phyloP scores from a whole-genome alignment of 768 basidiomycete species.

The Suillus placidus region DNA sequence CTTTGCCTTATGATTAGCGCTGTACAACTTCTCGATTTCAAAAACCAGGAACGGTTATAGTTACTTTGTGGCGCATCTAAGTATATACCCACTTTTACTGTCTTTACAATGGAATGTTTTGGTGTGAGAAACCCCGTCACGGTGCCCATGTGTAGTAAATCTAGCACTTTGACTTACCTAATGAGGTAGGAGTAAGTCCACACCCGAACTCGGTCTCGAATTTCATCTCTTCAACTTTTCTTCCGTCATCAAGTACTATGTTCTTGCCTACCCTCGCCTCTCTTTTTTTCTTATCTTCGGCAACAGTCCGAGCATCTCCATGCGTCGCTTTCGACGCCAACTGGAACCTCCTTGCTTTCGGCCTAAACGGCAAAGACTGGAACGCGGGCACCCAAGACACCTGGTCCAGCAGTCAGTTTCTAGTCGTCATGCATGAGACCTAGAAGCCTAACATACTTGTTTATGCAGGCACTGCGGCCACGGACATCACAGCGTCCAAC shows the following conservation, averaged over 20 bases:
- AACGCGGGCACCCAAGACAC: slow-evolving; percentile 69
- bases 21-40: not conserved
- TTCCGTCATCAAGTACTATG: slow-evolving; percentile 31
- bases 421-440: not conserved
- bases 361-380: slow-evolving; percentile 83
- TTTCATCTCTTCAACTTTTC: slow-evolving; percentile 4
- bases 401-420: slow-evolving; percentile 59
- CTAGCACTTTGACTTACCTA: not conserved
- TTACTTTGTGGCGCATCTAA: not conserved
- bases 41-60: not conserved
- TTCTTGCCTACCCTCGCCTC: slow-evolving; percentile 48
- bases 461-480: slow-evolving; percentile 39
- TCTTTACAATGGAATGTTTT: not conserved
- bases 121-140: too few species aligned
- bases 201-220: not conserved
- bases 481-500: slow-evolving; percentile 72
- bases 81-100: too few species aligned
- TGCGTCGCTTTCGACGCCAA: slow-evolving; percentile 80
- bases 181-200: not conserved
- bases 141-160: not conserved
- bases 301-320: slow-evolving; percentile 43
- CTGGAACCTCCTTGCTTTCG: slow-evolving; percentile 89
- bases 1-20: slow-evolving; percentile 15
- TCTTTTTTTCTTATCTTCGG: slow-evolving; percentile 51
- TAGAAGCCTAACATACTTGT: slow-evolving; percentile 9